phyloP scores from a whole-genome alignment of 176 grass and related monocot species.

The Otatea glauca region DNA sequence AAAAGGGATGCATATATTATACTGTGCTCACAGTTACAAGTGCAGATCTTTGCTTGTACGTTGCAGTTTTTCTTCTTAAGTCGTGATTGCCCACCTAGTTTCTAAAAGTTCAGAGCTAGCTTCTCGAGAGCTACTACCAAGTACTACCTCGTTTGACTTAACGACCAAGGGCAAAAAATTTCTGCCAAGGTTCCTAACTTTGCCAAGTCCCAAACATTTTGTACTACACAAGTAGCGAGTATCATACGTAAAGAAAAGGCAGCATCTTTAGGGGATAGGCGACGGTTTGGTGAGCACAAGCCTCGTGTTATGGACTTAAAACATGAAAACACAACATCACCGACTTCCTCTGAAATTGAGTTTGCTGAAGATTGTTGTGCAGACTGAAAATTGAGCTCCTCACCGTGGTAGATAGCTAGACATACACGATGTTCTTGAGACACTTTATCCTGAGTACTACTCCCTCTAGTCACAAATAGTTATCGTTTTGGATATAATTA shows the following conservation, averaged over 20 bases:
- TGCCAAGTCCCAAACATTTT: neutral
- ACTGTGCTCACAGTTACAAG: neutral
- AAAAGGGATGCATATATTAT: neutral
- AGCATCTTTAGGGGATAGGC: slow-evolving; percentile 13
- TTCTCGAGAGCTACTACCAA: no score
- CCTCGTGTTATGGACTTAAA: slow-evolving; percentile 30
- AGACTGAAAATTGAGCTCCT: neutral
- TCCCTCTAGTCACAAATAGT: no score
- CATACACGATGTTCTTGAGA: no score
- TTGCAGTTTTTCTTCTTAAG: neutral
- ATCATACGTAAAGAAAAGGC: neutral
- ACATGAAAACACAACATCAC: neutral
- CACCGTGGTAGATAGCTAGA: neutral
- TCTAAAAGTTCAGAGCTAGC: no score
- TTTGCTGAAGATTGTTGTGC: neutral
- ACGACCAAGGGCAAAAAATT: neutral
- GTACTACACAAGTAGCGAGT: neutral
- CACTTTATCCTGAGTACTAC: no score
- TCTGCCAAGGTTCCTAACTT: neutral
- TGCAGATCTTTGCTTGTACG: neutral
- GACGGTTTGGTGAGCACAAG: slow-evolving; percentile 13
- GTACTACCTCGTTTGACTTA: slow-evolving; percentile 39
- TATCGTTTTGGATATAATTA: no score
- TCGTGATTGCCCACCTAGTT: neutral
- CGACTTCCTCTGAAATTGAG: slow-evolving; percentile 6